Evolutionary conservation across 345 rosid species (phyloP), one percentile per base, ranked within the genome.

Genomic region (Carallia pectinifolia): DNA sequence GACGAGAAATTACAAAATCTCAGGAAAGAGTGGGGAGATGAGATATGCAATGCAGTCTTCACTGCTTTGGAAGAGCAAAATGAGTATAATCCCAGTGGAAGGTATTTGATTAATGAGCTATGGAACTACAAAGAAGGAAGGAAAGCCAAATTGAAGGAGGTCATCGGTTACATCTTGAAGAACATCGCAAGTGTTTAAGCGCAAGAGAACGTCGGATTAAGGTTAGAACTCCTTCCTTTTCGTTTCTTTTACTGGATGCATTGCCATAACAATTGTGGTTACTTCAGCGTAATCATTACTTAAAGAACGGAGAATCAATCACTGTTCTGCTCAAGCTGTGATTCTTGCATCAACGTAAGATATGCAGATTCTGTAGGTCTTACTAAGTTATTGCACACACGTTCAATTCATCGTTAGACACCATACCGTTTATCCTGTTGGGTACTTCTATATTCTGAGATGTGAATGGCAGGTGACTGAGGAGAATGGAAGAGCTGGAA

Each of bases 111-210:
- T 54, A 68, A 83, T 0, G 91, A 78, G 79, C 84, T 90, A 59
- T 93, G 97, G 97, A 85, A 86, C 56, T 70, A 53, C 61, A 93
- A 86, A 70, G 87, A 80, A 63, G 72, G 72, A 34, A 81, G 97
- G 68, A 93, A 88, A 81, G 97, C 96, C 65, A 85, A 93, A 3
- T 71, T 89, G 64, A 93, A 93, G 74, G 96, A 93, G 82, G 98
- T 85, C 40, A 77, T 93, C 52, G 70, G 58, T 7, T 83, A 72
- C 80, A 76, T 88, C 31, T 66, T 81, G 33, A 79, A 8, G 54
- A 74, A 66, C 27, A 79, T 85, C 69, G 85, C n/a, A 69, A 61
- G 19, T 30, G 33, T 72, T 72, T 19, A 92, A 81, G 80, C 84
- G 96, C 77, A 88, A 71, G 74, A 78, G 84, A 77, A 52, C 67